Percentiles rank a stretch among this genome's conserved stretches.
Evolutionary conservation across 2,329 filamentous ascomycete species (phyloP).

Genomic region (Alternaria infectoria): DNA sequence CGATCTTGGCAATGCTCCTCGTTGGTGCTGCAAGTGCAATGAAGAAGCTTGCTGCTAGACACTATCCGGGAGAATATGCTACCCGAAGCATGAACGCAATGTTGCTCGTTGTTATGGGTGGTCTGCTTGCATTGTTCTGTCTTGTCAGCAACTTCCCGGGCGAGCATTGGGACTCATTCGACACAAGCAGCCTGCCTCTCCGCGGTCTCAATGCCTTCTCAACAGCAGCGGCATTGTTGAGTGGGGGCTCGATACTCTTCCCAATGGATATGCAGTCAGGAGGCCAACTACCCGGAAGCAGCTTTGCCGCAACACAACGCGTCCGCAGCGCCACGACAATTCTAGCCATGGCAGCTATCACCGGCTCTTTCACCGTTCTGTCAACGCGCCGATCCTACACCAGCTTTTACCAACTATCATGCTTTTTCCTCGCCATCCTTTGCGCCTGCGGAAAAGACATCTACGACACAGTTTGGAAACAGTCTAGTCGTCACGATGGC

Average conservation of each 20-base stretch:
- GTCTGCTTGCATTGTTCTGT: constrained; percentile 13
- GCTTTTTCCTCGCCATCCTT: constrained; percentile 19
- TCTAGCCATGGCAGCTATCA: constrained; percentile 17
- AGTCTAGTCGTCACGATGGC: neutral
- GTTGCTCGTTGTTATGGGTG: constrained; percentile 5
- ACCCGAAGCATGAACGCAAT: neutral
- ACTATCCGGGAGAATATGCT: constrained; percentile 7
- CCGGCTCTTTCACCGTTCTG: constrained; percentile 20
- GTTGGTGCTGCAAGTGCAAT: constrained; percentile 25
- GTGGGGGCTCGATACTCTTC: constrained; percentile 25
- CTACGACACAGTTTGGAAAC: neutral
- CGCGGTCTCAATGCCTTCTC: constrained; percentile 18
- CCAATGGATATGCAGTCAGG: constrained; percentile 5
- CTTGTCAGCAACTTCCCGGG: neutral
- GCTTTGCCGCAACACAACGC: neutral
- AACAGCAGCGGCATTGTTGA: constrained; percentile 19
- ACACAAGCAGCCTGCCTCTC: constrained; percentile 11
- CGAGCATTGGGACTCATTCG: constrained; percentile 11
- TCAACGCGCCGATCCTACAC: constrained; percentile 31
- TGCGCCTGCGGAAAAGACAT: constrained; percentile 12
- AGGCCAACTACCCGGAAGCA: neutral
- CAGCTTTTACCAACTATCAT: constrained; percentile 20
- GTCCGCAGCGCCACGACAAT: constrained; percentile 12
- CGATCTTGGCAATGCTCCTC: constrained; percentile 30
- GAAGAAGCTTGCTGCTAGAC: constrained; percentile 9